Base-by-base conservation (phyloP, 768 basidiomycete genomes). In the Tylopilus sp. region DNA sequence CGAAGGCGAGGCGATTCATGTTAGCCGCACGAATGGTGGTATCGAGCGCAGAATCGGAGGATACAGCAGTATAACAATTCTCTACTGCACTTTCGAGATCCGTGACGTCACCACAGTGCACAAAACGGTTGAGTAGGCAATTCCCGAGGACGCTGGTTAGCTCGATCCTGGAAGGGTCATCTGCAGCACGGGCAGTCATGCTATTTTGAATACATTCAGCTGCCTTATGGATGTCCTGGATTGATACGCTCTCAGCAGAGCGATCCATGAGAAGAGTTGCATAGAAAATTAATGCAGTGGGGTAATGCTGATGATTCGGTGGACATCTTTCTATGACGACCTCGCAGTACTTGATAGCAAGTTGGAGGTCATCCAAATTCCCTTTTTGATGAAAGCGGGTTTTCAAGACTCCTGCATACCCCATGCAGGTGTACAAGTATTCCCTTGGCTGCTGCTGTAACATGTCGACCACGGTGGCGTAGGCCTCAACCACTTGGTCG, bases 1-100 rank as follows among this genome's bases (percentile, higher is more conserved):
- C 41, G 37, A 57, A 46, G 4, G 56, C 63, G 12, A 64, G 55
- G 25, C 40, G 42, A 33, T 24, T 58, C 33, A 61, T 47, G 22
- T 52, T 52, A 13, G 22, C 22, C 2, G 56, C 40, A 22, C 48
- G 50, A 8, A 4, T 6, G n/a, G 37, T 48, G n/a, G 46, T 38
- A 31, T 58, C 40, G 2, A 19, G 44, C 30, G 58, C 51, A 1
- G 59, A 48, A 6, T 48, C 48, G 7, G 37, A 45, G 33, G 49
- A 50, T 2, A 58, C 24, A 13, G 58, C 63, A 5, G 48, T 40
- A 24, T 53, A 46, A 14, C 61, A 58, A 31, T 37, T 48, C 48
- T 53, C 52, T 31, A 70, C 60, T 7, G 63, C 63, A 31, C 60
- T 53, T 22, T 70, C 63, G 1, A 72, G 48, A 50, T 71, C 67